A percentile compares a stretch with the other conserved stretches of the same genome.
Conservation (phyloP, 257 asterid genomes). For the Forsythia suspensa region DNA sequence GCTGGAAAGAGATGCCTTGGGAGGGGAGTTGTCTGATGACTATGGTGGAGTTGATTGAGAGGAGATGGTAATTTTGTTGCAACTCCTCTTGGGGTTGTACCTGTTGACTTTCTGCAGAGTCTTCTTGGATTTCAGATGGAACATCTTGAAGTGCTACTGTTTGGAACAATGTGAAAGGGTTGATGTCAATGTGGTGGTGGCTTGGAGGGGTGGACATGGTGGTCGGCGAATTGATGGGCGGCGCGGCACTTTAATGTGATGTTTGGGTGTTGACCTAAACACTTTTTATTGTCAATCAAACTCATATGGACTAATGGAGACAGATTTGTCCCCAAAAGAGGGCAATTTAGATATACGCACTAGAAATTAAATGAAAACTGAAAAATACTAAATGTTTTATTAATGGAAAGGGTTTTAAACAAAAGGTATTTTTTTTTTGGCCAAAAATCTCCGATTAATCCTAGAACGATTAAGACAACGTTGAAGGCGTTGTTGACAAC, state of each 20-base stretch:
- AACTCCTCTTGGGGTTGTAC: neutral
- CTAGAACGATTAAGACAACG: too few species aligned
- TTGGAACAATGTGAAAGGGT: constrained; percentile 17
- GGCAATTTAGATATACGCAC: too few species aligned
- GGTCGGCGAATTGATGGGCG: neutral
- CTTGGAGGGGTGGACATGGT: constrained; percentile 1
- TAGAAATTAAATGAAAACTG: too few species aligned
- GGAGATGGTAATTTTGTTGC: constrained; percentile 36
- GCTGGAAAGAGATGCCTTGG: constrained; percentile 87
- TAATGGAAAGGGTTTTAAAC: too few species aligned
- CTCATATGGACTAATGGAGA: neutral
- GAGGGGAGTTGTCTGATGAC: constrained; percentile 67
- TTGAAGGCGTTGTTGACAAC: too few species aligned
- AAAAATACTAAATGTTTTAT: too few species aligned
- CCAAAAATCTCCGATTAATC: too few species aligned
- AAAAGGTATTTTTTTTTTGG: too few species aligned
- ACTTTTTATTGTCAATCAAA: neutral
- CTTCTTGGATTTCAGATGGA: constrained; percentile 13
- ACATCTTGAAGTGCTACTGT: constrained; percentile 11
- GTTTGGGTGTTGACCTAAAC: neutral
- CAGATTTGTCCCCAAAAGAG: too few species aligned
- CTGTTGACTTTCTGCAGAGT: constrained; percentile 4
- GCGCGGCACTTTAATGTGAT: neutral
- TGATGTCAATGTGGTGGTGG: neutral
- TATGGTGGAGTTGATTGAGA: constrained; percentile 51